These are phyloP conservation scores for Puccinia horiana DNA, from an alignment of 1,284 basidiomycete species.

Conservation along the genomic window DNA sequence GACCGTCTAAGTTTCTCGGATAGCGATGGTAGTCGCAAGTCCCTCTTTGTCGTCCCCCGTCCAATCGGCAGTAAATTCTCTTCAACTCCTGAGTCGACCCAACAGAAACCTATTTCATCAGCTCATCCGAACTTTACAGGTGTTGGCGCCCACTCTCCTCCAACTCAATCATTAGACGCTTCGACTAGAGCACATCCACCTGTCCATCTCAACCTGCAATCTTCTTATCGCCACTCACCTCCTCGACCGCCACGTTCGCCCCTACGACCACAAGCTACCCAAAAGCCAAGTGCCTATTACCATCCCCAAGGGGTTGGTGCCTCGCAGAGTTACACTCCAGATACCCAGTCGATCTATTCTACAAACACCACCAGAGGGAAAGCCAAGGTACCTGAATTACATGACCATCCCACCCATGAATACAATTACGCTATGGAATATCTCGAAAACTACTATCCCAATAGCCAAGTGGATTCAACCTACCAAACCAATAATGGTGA, in stretches of 20 bases:
- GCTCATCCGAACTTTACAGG: background rate
- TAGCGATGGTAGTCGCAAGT: slow-evolving; percentile 10
- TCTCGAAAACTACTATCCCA: background rate
- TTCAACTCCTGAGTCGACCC: background rate
- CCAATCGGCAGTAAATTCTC: background rate
- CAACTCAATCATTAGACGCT: background rate
- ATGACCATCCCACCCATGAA: background rate
- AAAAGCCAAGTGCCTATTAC: background rate
- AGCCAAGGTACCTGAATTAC: background rate
- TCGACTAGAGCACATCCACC: background rate
- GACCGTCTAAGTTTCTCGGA: slow-evolving; percentile 14
- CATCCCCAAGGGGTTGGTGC: background rate
- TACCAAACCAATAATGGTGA: background rate
- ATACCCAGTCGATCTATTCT: slow-evolving; percentile 1
- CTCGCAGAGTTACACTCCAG: background rate
- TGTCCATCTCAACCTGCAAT: background rate
- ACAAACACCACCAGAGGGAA: background rate
- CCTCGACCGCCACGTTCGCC: slow-evolving; percentile 21
- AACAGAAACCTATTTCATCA: background rate
- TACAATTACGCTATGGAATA: slow-evolving; percentile 25
- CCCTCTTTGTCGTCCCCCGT: slow-evolving; percentile 14
- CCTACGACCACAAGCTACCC: slow-evolving; percentile 7
- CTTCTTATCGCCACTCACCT: background rate
- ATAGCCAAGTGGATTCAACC: background rate
- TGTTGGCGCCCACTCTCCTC: background rate